A percentile compares a stretch with the other conserved stretches of the same genome.
Conservation (phyloP, 208 protist species). For the Leptomonas seymouri region DNA sequence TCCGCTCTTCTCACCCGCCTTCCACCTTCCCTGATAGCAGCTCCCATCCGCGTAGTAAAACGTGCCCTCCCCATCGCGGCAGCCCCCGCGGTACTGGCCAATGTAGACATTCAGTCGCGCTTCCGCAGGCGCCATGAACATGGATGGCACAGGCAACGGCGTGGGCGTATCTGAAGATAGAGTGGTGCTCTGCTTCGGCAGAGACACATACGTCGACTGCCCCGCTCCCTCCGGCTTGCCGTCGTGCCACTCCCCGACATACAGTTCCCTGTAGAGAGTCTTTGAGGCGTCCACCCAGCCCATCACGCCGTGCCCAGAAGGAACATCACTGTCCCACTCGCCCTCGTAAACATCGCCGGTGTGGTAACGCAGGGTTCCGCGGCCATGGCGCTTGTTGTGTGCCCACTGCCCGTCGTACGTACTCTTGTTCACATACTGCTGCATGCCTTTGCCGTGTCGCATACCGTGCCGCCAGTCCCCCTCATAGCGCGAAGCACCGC, state of each 20-base stretch:
- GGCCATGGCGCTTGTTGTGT: conserved; percentile 56
- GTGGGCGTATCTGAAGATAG: background rate
- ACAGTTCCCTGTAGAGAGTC: conserved; percentile 62
- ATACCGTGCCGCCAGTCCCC: conserved; percentile 71
- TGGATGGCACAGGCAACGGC: conserved; percentile 18
- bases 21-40: conserved; percentile 84
- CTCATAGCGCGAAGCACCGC: conserved; percentile 55
- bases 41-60: conserved; percentile 92
- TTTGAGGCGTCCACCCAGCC: conserved; percentile 59
- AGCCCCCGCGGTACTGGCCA: conserved; percentile 56
- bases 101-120: conserved; percentile 81
- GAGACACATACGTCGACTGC: conserved; percentile 60
- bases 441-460: conserved; percentile 67
- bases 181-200: conserved; percentile 10
- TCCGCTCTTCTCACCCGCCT: conserved; percentile 58
- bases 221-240: conserved; percentile 76
- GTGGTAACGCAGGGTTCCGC: conserved; percentile 55
- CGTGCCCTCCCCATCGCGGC: conserved; percentile 66
- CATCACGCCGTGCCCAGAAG: conserved; percentile 74
- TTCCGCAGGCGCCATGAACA: conserved; percentile 42
- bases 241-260: conserved; percentile 74
- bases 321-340: conserved; percentile 56
- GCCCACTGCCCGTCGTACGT: conserved; percentile 72
- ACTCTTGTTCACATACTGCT: conserved; percentile 72
- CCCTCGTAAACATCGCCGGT: conserved; percentile 83